A percentile compares a stretch with the other conserved stretches of the same genome.
Conservation (phyloP, 495 filamentous ascomycete genomes). For the Cercophora samala region DNA sequence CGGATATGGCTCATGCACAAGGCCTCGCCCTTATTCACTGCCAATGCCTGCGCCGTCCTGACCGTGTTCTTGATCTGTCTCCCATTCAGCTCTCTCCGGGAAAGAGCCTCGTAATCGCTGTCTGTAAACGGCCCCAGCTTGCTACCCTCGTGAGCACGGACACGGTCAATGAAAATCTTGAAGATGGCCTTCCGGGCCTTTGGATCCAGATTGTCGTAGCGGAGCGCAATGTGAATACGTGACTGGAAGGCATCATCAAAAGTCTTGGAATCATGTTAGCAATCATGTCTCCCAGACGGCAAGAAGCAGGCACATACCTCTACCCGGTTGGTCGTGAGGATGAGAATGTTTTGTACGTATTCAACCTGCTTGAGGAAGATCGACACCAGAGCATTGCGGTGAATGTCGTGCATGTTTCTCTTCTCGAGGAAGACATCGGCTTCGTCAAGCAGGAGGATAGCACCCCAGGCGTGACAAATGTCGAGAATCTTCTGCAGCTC, state of each 20-base stretch:
- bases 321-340: conserved; percentile 54
- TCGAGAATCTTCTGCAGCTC: conserved; percentile 82
- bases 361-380: conserved; percentile 53
- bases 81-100: conserved; percentile 76
- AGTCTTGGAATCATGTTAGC: conserved; percentile 40
- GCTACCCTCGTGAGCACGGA: conserved; percentile 61
- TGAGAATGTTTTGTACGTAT: conserved; percentile 53
- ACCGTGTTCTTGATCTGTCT: conserved; percentile 95
- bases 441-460: conserved; percentile 72
- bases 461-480: conserved; percentile 84
- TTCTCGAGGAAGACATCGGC: conserved; percentile 79
- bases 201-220: conserved; percentile 71
- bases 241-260: conserved; percentile 63
- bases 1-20: conserved; percentile 80
- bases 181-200: conserved; percentile 81
- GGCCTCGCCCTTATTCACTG: conserved; percentile 67
- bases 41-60: conserved; percentile 79
- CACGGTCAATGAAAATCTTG: conserved; percentile 75
- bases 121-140: conserved; percentile 62
- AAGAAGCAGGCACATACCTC: conserved; percentile 36
- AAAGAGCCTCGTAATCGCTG: conserved; percentile 63
- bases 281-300: not conserved
- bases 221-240: conserved; percentile 63
- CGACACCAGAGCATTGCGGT: conserved; percentile 72
- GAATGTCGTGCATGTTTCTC: conserved; percentile 68